Evolutionary conservation across 768 basidiomycete species (phyloP).

Genomic region (Pisolithus albus): DNA sequence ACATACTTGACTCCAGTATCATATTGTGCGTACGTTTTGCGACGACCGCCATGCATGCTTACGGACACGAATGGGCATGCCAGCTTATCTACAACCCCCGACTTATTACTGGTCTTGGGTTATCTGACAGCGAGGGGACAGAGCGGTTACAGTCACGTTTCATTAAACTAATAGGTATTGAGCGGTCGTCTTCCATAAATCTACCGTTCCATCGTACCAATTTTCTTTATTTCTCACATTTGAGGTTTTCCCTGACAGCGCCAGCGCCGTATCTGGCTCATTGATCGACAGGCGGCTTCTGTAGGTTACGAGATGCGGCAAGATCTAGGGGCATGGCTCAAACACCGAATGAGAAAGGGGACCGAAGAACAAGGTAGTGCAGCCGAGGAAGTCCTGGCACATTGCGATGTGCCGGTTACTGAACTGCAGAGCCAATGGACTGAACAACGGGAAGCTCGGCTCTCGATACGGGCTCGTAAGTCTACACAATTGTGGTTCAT

Average conservation of each 20-base stretch:
- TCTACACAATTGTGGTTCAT: neutral
- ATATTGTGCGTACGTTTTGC: constrained; percentile 23
- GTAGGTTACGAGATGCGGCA: constrained; percentile 21
- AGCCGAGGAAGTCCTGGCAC: neutral
- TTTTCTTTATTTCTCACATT: neutral
- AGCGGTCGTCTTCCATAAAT: constrained; percentile 28
- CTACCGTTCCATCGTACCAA: neutral
- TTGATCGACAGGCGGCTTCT: constrained; percentile 26
- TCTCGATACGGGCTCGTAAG: constrained; percentile 5
- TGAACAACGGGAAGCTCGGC: neutral
- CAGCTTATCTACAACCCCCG: constrained; percentile 6
- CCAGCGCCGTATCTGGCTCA: constrained; percentile 24
- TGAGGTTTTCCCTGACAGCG: constrained; percentile 4
- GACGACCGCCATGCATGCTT: constrained; percentile 34
- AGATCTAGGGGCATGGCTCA: constrained; percentile 31
- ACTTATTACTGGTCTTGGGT: neutral
- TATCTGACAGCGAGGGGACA: constrained; percentile 7
- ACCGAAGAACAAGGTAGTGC: constrained; percentile 7
- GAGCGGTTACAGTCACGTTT: constrained; percentile 27
- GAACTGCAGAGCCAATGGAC: neutral
- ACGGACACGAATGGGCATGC: constrained; percentile 32
- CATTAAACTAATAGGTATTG: constrained; percentile 29
- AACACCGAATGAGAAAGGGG: constrained; percentile 12
- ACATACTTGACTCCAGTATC: neutral
- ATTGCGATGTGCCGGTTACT: neutral